These are phyloP conservation scores for Metschnikowia vanudenii DNA, from an alignment of 805 yeast species.

Conservation along the genomic window DNA sequence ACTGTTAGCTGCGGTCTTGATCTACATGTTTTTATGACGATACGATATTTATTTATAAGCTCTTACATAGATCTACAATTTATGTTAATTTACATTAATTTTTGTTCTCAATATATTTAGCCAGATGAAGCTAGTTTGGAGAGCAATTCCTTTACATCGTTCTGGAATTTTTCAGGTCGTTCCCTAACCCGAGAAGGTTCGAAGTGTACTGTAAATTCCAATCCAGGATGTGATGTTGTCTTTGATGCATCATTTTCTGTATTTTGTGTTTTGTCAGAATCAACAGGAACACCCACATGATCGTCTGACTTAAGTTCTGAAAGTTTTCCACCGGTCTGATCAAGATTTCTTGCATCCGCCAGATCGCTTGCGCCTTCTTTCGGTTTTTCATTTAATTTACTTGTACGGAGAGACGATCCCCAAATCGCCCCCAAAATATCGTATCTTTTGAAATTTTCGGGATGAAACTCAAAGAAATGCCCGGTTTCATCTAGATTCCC, in stretches of 20 bases:
- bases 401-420: constrained; percentile 24
- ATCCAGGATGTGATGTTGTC: background rate
- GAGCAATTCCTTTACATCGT: constrained; percentile 7
- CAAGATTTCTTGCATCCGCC: no score
- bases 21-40: background rate
- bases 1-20: background rate
- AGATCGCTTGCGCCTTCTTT: background rate
- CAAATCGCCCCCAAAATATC: constrained; percentile 38
- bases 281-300: background rate
- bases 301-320: background rate
- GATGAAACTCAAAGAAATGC: constrained; percentile 23
- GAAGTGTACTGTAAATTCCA: background rate
- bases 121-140: background rate
- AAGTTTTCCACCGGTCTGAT: background rate
- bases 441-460: constrained; percentile 15
- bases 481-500: constrained; percentile 24
- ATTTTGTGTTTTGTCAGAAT: background rate
- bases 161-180: constrained; percentile 13
- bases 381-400: background rate
- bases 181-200: constrained; percentile 12
- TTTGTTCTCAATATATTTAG: no score
- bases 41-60: constrained; percentile 2
- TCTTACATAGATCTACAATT: background rate
- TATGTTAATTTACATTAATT: background rate
- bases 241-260: background rate